These are phyloP conservation scores for Hysterium pulicare DNA, from an alignment of 2,329 filamentous ascomycete species.

Conservation along the genomic window DNA sequence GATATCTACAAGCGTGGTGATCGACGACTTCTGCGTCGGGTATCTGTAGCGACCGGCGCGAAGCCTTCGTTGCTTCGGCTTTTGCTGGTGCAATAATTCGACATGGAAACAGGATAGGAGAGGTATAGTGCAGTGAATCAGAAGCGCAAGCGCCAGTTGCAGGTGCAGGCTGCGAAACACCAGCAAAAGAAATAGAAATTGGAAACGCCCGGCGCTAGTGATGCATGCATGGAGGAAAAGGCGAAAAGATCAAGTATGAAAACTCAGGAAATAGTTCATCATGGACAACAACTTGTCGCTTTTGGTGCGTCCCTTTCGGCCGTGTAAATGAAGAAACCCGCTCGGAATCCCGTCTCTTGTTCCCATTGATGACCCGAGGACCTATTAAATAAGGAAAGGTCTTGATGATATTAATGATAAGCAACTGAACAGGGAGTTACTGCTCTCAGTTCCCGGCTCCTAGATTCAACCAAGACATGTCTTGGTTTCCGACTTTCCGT, in stretches of 20 bases:
- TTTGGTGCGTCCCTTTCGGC: constrained; percentile 10
- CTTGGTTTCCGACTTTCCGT: constrained; percentile 41
- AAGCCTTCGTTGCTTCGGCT: constrained; percentile 17
- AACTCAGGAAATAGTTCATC: constrained; percentile 1
- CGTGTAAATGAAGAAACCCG: constrained; percentile 12
- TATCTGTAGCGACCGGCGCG: constrained; percentile 36
- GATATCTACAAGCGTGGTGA: not conserved
- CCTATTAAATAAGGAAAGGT: constrained; percentile 2
- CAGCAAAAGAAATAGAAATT: constrained; percentile 8
- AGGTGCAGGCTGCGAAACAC: not conserved
- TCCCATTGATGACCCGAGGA: too few species aligned
- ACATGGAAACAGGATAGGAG: constrained; percentile 8
- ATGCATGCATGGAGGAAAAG: constrained; percentile 14
- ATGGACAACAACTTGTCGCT: constrained; percentile 7
- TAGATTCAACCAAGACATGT: constrained; percentile 81
- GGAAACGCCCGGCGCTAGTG: constrained; percentile 17
- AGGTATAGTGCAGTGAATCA: constrained; percentile 4
- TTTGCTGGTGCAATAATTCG: constrained; percentile 10
- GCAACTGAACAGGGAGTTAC: not conserved
- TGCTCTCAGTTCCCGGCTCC: constrained; percentile 41
- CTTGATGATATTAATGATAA: not conserved
- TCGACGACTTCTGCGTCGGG: constrained; percentile 22
- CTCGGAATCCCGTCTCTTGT: not conserved
- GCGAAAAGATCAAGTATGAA: constrained; percentile 1
- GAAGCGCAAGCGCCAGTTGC: not conserved